These are phyloP conservation scores for Diatrype stigma DNA, from an alignment of 2,329 filamentous ascomycete species.

Conservation along the genomic window DNA sequence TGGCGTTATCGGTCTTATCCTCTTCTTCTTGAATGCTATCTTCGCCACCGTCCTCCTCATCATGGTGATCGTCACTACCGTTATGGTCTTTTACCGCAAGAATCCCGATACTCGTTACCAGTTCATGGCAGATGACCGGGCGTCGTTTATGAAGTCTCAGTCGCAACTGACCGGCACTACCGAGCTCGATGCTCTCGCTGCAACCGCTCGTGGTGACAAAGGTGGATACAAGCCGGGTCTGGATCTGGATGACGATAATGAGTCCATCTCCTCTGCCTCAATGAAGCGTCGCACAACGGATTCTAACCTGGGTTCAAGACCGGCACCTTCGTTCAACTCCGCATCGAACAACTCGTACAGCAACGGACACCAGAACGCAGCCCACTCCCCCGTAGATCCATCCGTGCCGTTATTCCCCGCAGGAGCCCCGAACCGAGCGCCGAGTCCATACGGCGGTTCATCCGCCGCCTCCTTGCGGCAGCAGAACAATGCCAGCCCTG, in stretches of 20 bases:
- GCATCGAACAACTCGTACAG: constrained; percentile 8
- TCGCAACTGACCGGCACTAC: constrained; percentile 66
- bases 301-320: constrained; percentile 16
- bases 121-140: constrained; percentile 83
- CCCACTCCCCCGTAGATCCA: constrained; percentile 45
- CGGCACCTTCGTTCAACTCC: constrained; percentile 2
- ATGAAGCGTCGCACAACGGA: constrained; percentile 34
- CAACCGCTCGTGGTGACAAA: constrained; percentile 75
- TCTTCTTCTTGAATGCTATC: constrained; percentile 76
- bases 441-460: constrained; percentile 27
- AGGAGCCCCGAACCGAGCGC: constrained; percentile 21
- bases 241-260: constrained; percentile 67
- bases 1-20: constrained; percentile 77
- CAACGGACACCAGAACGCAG: constrained; percentile 27
- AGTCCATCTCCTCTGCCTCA: constrained; percentile 57
- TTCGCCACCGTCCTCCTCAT: constrained; percentile 73
- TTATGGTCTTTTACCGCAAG: constrained; percentile 70
- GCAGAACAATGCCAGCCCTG: constrained; percentile 37
- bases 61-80: constrained; percentile 66
- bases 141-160: constrained; percentile 87
- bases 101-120: constrained; percentile 85
- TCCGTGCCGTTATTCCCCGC: constrained; percentile 49
- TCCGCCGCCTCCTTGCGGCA: constrained; percentile 30
- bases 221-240: constrained; percentile 50
- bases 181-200: constrained; percentile 77